These are phyloP conservation scores for Colletotrichum musicola DNA, from an alignment of 2,329 filamentous ascomycete genomes.

Conservation along the genomic window DNA sequence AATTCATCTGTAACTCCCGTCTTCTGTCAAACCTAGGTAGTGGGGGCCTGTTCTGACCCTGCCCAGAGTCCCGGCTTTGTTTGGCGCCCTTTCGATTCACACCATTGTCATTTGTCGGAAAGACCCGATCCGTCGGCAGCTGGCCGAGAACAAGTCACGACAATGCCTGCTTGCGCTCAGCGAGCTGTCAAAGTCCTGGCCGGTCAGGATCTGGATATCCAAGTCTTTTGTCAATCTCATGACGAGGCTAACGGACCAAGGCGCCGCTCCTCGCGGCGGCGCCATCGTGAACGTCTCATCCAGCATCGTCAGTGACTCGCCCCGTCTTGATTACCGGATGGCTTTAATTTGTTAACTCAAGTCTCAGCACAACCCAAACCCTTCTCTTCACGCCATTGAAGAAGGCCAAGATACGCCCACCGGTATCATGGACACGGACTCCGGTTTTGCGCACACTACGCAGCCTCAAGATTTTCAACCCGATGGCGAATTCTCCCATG, in stretches of 20 bases:
- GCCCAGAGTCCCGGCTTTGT: conserved; percentile 20
- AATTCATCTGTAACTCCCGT: conserved; percentile 9
- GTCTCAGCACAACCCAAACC: not conserved
- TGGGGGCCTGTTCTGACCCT: not conserved
- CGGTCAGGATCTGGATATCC: conserved; percentile 21
- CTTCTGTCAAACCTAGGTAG: not conserved
- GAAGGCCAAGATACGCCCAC: too few relatives aligned
- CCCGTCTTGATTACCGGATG: not conserved
- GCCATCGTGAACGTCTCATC: conserved; percentile 11
- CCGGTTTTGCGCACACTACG: not conserved
- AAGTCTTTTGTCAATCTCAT: conserved; percentile 22
- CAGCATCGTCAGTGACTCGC: conserved; percentile 5
- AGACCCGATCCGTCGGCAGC: conserved; percentile 13
- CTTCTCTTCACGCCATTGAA: too few relatives aligned
- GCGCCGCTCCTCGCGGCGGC: not conserved
- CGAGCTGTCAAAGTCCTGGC: conserved; percentile 28
- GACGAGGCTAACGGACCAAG: conserved; percentile 25
- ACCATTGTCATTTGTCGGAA: conserved; percentile 22
- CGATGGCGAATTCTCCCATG: not conserved
- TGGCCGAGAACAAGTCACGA: conserved; percentile 22
- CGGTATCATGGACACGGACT: too few relatives aligned
- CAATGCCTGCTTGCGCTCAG: conserved; percentile 23
- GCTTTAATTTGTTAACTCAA: not conserved
- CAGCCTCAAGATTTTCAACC: not conserved
- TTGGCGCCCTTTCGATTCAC: conserved; percentile 25